Evolutionary conservation across 805 yeast species (phyloP).

Genomic region (Grigorovia jiainica): DNA sequence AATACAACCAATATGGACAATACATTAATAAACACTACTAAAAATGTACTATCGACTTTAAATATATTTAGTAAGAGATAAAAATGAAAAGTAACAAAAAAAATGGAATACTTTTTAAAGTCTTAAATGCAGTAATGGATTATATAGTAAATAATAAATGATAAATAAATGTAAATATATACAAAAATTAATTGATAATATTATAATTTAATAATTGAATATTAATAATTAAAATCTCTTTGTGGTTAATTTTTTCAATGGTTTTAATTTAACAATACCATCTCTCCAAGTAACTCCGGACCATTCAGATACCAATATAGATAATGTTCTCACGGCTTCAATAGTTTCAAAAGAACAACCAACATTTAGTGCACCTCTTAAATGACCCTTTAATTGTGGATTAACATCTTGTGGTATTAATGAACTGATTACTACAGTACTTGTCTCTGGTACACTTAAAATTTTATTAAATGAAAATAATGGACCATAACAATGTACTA

Average conservation of each 20-base stretch:
- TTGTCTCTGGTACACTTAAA: conserved; percentile 58
- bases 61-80: conserved; percentile 3
- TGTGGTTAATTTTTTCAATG: conserved; percentile 6
- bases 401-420: conserved; percentile 88
- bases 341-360: conserved; percentile 64
- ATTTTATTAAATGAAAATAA: conserved; percentile 60
- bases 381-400: conserved; percentile 86
- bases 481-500: conserved; percentile 69
- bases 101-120: no score
- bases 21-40: background rate
- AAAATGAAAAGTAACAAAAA: background rate
- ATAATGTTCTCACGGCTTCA: conserved; percentile 48
- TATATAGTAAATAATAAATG: background rate
- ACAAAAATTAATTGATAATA: background rate
- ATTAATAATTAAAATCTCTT: background rate
- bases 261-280: conserved; percentile 24
- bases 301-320: conserved; percentile 61
- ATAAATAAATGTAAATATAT: background rate
- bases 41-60: conserved; percentile 5
- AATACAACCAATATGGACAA: background rate
- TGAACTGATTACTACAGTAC: conserved; percentile 66
- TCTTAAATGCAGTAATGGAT: background rate
- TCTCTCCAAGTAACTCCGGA: conserved; percentile 56
- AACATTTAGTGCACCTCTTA: conserved; percentile 73
- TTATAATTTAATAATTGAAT: background rate